A percentile compares a stretch with the other conserved stretches of the same genome.
These are phyloP conservation scores for Rossbeevera mucosa DNA, from an alignment of 768 basidiomycete genomes.

Conservation along the genomic window DNA sequence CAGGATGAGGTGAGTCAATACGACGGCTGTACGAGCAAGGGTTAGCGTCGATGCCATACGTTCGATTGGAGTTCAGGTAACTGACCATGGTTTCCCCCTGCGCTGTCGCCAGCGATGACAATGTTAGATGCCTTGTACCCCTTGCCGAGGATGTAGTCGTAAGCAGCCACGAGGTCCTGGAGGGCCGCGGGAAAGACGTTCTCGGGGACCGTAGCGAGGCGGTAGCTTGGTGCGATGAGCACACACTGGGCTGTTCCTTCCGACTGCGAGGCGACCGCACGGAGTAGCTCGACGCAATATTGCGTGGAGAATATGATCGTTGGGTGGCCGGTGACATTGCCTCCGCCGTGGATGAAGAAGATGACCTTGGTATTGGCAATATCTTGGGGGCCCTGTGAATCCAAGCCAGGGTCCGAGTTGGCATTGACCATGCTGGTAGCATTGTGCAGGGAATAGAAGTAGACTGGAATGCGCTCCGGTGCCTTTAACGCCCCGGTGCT, in stretches of 20 bases:
- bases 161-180: slow-evolving; percentile 24
- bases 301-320: neutral
- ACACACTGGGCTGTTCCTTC: slow-evolving; percentile 2
- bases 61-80: neutral
- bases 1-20: slow-evolving; percentile 33
- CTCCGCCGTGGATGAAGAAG: slow-evolving; percentile 25
- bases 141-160: slow-evolving; percentile 23
- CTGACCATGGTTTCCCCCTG: slow-evolving; percentile 26
- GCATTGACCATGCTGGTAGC: neutral
- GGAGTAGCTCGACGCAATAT: slow-evolving; percentile 11
- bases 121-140: slow-evolving; percentile 20
- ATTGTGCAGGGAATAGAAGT: slow-evolving; percentile 11
- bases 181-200: slow-evolving; percentile 23
- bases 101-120: slow-evolving; percentile 22
- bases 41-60: neutral
- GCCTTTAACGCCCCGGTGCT: neutral
- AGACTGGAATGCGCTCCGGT: slow-evolving; percentile 20
- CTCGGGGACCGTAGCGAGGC: slow-evolving; percentile 21
- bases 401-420: neutral
- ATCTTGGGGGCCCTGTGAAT: neutral
- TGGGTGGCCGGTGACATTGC: slow-evolving; percentile 18
- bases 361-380: slow-evolving; percentile 10
- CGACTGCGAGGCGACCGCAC: slow-evolving; percentile 1
- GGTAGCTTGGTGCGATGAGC: slow-evolving; percentile 21
- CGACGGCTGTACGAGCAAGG: slow-evolving; percentile 9